Evolutionary conservation across 2,329 filamentous ascomycete genomes (phyloP).

Genomic region (Alternaria triticimaculans): DNA sequence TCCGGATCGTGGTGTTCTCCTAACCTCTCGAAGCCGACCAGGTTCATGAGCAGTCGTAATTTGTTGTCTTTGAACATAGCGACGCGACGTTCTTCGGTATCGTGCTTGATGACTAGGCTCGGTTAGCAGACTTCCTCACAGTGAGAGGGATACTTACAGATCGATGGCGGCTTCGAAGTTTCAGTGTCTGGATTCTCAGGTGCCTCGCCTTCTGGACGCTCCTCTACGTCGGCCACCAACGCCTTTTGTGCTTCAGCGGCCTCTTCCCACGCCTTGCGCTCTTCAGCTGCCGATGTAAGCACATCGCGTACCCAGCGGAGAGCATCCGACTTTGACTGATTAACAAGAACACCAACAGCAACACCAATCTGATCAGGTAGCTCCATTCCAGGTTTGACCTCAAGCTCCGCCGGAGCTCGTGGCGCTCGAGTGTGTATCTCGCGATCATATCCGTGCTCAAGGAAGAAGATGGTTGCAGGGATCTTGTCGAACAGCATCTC

Average conservation of each 20-base stretch:
- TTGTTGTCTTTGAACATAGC: slow-evolving; percentile 91
- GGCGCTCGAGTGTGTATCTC: slow-evolving; percentile 71
- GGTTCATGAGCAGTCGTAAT: slow-evolving; percentile 81
- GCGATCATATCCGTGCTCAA: slow-evolving; percentile 89
- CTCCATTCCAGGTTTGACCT: slow-evolving; percentile 76
- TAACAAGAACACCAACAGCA: slow-evolving; percentile 78
- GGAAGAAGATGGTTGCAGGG: slow-evolving; percentile 78
- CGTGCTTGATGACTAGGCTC: slow-evolving; percentile 55
- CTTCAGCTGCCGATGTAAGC: slow-evolving; percentile 70
- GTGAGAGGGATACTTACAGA: slow-evolving; percentile 39
- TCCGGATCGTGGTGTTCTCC: slow-evolving; percentile 75
- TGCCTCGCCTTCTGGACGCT: slow-evolving; percentile 23
- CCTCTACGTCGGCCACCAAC: slow-evolving; percentile 42
- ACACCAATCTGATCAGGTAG: slow-evolving; percentile 74
- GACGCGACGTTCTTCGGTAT: slow-evolving; percentile 69
- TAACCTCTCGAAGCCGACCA: slow-evolving; percentile 72
- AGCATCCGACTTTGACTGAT: slow-evolving; percentile 77
- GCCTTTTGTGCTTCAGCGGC: slow-evolving; percentile 67
- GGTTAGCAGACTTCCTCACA: slow-evolving; percentile 33
- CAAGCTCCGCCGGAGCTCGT: slow-evolving; percentile 78
- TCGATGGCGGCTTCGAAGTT: slow-evolving; percentile 52
- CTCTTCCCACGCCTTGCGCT: slow-evolving; percentile 80
- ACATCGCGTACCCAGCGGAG: slow-evolving; percentile 83
- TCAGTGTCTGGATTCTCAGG: slow-evolving; percentile 46
- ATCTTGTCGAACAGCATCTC: slow-evolving; percentile 97